These are phyloP conservation scores for Hyphochytrium catenoides DNA, from an alignment of 352 stramenopile species.

Conservation along the genomic window DNA sequence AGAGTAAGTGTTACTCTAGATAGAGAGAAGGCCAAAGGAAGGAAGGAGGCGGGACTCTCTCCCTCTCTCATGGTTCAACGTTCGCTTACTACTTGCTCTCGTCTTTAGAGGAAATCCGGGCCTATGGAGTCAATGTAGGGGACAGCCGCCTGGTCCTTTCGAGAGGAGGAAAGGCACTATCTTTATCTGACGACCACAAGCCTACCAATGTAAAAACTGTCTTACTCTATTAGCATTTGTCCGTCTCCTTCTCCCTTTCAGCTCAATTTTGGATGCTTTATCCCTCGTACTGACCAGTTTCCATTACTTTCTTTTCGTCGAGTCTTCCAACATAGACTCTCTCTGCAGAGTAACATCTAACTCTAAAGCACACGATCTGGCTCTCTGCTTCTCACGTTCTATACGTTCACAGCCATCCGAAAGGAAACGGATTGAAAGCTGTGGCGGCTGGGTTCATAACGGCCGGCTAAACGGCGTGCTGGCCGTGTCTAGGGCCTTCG, in stretches of 20 bases:
- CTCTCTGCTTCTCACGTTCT: too few relatives aligned
- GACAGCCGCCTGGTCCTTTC: constrained; percentile 68
- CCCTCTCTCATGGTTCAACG: background rate
- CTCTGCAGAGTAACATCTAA: too few relatives aligned
- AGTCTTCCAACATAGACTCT: too few relatives aligned
- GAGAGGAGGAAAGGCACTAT: constrained; percentile 30
- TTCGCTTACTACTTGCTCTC: constrained; percentile 10
- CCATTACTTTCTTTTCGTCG: too few relatives aligned
- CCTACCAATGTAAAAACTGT: too few relatives aligned
- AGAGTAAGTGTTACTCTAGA: constrained; percentile 3
- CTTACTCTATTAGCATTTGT: too few relatives aligned
- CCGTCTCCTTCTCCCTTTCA: too few relatives aligned
- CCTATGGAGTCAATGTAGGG: constrained; percentile 54
- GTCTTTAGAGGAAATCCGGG: background rate
- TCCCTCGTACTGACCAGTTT: too few relatives aligned
- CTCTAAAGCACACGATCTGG: too few relatives aligned
- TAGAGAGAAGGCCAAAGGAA: background rate
- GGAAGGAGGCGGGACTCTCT: background rate
- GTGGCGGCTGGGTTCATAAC: constrained; percentile 63
- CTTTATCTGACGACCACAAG: constrained; percentile 67
- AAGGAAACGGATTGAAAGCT: constrained; percentile 41
- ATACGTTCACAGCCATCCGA: constrained; percentile 26
- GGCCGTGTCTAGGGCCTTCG: constrained; percentile 59
- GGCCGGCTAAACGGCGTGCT: constrained; percentile 58
- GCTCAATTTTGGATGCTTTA: too few relatives aligned